A percentile compares a stretch with the other conserved stretches of the same genome.
These are phyloP conservation scores for Lathyrus oleraceus DNA, from an alignment of 306 rosid genomes.

Conservation along the genomic window DNA sequence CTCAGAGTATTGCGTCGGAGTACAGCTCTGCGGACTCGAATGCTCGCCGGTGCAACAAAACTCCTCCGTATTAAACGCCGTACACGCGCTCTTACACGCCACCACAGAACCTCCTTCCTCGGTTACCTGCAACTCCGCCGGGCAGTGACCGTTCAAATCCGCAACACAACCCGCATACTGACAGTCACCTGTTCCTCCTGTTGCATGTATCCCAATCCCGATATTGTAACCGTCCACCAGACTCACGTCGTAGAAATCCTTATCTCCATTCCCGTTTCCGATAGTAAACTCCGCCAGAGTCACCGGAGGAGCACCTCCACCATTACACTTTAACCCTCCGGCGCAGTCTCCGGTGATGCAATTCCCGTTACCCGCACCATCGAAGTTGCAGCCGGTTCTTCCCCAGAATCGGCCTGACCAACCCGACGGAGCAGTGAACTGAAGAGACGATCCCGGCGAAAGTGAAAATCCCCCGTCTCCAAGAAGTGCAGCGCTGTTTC, in stretches of 20 bases:
- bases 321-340: conserved; percentile 53
- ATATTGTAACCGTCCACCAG: conserved; percentile 91
- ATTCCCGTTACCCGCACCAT: conserved; percentile 53
- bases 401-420: conserved; percentile 98
- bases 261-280: conserved; percentile 34
- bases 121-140: conserved; percentile 58
- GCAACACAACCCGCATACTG: conserved; percentile 79
- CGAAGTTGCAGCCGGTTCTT: conserved; percentile 72
- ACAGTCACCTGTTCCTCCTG: conserved; percentile 79
- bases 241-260: conserved; percentile 86
- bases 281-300: conserved; percentile 70
- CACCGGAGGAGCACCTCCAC: conserved; percentile 68
- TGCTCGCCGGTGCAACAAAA: conserved; percentile 85
- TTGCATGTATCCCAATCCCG: conserved; percentile 68
- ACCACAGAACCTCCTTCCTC: conserved; percentile 48
- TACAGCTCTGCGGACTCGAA: conserved; percentile 70
- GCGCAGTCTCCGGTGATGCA: conserved; percentile 71
- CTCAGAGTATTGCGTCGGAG: conserved; percentile 71
- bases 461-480: conserved; percentile 66
- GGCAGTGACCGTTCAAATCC: conserved; percentile 66
- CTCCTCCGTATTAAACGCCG: conserved; percentile 65
- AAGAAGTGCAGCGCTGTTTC: conserved; percentile 55
- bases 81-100: conserved; percentile 89
- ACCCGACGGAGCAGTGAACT: conserved; percentile 59
- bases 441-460: conserved; percentile 38